A percentile compares a stretch with the other conserved stretches of the same genome.
phyloP scores from a whole-genome alignment of 208 protist species.

The Crithidia acanthocephali region DNA sequence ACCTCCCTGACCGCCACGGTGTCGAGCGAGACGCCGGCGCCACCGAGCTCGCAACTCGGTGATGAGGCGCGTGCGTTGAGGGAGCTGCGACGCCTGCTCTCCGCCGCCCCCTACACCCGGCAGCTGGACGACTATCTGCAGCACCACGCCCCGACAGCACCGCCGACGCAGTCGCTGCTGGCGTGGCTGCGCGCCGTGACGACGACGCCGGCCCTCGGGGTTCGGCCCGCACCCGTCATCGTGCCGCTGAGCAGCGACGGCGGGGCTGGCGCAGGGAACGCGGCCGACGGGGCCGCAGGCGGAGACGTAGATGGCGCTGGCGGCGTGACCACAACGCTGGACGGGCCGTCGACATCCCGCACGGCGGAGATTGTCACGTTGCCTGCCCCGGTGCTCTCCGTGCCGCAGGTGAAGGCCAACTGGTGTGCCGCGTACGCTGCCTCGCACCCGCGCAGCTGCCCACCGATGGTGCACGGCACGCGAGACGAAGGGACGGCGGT shows the following conservation, averaged over 20 bases:
- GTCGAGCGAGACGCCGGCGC: too few relatives aligned
- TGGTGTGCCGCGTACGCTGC: conserved; percentile 16
- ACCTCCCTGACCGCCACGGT: not conserved
- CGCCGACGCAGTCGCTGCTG: conserved; percentile 36
- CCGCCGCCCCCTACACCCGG: conserved; percentile 8
- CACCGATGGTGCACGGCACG: too few relatives aligned
- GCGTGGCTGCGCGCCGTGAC: conserved; percentile 80
- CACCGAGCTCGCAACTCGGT: too few relatives aligned
- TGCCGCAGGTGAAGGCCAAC: conserved; percentile 14
- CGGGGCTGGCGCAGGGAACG: too few relatives aligned
- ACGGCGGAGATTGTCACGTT: conserved; percentile 48
- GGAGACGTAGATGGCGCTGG: conserved; percentile 21
- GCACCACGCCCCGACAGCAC: conserved; percentile 19
- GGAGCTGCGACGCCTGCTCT: conserved; percentile 17
- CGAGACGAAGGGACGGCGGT: conserved; percentile 14
- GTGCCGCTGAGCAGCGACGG: conserved; percentile 4
- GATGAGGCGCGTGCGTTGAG: not conserved
- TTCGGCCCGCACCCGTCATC: conserved; percentile 34
- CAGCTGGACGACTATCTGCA: conserved; percentile 36
- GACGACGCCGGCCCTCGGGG: conserved; percentile 47
- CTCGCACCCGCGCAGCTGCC: not conserved
- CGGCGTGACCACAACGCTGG: conserved; percentile 23
- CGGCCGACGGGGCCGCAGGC: not conserved
- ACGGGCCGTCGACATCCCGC: conserved; percentile 38
- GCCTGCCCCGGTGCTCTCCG: conserved; percentile 32